These are phyloP conservation scores for Micractinium conductrix DNA, from an alignment of 139 green algal species.

Conservation along the genomic window DNA sequence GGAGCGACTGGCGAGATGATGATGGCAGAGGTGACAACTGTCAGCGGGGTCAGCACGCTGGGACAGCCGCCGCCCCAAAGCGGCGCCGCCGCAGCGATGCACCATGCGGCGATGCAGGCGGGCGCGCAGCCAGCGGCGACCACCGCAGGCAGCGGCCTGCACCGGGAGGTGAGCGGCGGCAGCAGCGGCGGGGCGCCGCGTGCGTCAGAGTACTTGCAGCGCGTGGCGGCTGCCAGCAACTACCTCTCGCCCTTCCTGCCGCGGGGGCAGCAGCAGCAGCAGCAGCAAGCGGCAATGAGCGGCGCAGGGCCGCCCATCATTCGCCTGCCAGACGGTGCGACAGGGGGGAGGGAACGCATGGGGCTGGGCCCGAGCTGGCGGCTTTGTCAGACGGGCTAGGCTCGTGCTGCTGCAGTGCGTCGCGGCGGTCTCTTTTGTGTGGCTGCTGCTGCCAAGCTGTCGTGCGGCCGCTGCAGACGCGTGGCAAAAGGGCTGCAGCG, in stretches of 20 bases:
- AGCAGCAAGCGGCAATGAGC: no score
- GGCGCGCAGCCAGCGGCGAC: not conserved
- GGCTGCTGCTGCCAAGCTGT: not conserved
- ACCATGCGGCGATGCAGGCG: conserved; percentile 8
- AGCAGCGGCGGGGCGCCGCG: not conserved
- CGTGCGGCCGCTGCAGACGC: not conserved
- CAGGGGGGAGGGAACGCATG: not conserved
- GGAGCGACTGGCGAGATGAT: not conserved
- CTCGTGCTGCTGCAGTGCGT: no score
- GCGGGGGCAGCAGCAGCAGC: not conserved
- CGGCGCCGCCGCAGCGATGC: not conserved
- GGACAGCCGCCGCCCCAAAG: conserved; percentile 27
- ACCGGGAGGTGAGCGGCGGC: not conserved
- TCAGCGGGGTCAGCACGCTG: conserved; percentile 28
- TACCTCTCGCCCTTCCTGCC: conserved; percentile 5
- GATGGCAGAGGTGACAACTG: not conserved
- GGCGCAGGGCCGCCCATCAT: not conserved
- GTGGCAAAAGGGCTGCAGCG: no score
- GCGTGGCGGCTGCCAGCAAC: not conserved
- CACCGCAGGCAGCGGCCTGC: not conserved
- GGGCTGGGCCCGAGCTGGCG: not conserved
- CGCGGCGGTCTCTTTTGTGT: no score
- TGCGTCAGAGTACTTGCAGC: not conserved
- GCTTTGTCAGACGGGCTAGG: no score
- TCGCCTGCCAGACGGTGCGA: not conserved